Conservation (phyloP, 2,329 filamentous ascomycete species). For the Aureobasidium vineae region DNA sequence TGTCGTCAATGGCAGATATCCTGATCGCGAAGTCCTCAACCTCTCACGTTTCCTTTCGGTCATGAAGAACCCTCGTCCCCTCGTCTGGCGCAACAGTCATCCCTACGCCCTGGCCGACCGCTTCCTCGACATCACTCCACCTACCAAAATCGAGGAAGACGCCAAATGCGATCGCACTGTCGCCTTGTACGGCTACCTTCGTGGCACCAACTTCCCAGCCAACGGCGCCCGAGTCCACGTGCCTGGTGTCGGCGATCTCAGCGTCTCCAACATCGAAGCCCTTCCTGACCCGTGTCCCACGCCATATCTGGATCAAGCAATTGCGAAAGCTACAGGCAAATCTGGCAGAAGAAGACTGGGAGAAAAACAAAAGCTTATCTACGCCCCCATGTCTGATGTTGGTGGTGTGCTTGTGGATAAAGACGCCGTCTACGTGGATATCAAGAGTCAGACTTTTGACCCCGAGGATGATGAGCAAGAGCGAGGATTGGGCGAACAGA, state of each 20-base stretch:
- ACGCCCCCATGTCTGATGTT: slow-evolving; percentile 97
- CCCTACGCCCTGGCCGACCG: slow-evolving; percentile 92
- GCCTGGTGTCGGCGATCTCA: slow-evolving; percentile 86
- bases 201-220: slow-evolving; percentile 90
- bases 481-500: slow-evolving; percentile 88
- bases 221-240: slow-evolving; percentile 85
- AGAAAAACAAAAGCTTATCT: slow-evolving; percentile 94
- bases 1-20: slow-evolving; percentile 94
- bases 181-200: slow-evolving; percentile 86
- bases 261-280: slow-evolving; percentile 77
- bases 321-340: slow-evolving; percentile 82
- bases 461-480: slow-evolving; percentile 64
- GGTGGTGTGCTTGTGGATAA: slow-evolving; percentile 95
- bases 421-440: slow-evolving; percentile 87
- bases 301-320: slow-evolving; percentile 80
- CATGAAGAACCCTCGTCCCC: slow-evolving; percentile 98
- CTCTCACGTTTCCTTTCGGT: slow-evolving; percentile 91
- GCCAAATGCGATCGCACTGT: slow-evolving; percentile 87
- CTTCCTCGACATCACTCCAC: slow-evolving; percentile 92
- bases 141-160: slow-evolving; percentile 84
- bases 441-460: slow-evolving; percentile 70
- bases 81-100: slow-evolving; percentile 95
- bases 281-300: slow-evolving; percentile 95
- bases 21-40: slow-evolving; percentile 94
- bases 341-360: slow-evolving; percentile 75